Base-by-base conservation (phyloP, 2,329 filamentous ascomycete genomes). In the Clonostachys rhizophaga region DNA sequence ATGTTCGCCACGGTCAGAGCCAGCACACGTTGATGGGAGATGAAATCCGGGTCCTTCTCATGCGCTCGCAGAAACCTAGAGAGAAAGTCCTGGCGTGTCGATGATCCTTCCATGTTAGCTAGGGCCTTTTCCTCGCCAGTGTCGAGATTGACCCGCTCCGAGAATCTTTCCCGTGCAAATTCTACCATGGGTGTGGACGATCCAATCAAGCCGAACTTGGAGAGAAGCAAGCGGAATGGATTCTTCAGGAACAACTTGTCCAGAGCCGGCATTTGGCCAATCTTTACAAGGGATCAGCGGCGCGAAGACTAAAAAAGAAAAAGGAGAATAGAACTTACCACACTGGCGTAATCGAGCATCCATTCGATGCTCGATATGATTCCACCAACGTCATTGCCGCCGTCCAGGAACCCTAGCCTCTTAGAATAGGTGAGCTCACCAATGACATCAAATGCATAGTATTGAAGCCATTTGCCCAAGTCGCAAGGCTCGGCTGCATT, bases 161-260 rank as follows among this genome's bases (percentile, higher is more conserved):
- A 75, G 68, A 87, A 84, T 48, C 84, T 81, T 6, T 75, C 78
- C 47, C 81, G 75, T 0, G 86, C 87, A 59, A 91, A 91, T 16
- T 73, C 72, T 7, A 86, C 86, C 0, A 89, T 83, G 2, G 86
- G 83, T 58, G 88, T 87, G 7, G 86, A 83, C 9, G 79, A 79
- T 58, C 87, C 84, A 52, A 81, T 72, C 51, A 89, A 58, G 3
- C 86, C 85, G 66, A 78, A 82, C 57, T 82, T 79, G 17, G 86
- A 83, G 5, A 86, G 73, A 46, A 84, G 76, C 11, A 89, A 77
- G 53, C 81, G 82, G 52, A 91, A 64, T 0, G 87, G 87, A 57
- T 91, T 92, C 68, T 91, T 91, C 52, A 83, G 76, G 50, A 89
- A 75, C 24, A 91, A 47, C 0, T 77, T 71, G 58, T 91, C 87